Evolutionary conservation across 108 stramenopile species (phyloP).

Genomic region (Cyclotella choctawhatcheeana): DNA sequence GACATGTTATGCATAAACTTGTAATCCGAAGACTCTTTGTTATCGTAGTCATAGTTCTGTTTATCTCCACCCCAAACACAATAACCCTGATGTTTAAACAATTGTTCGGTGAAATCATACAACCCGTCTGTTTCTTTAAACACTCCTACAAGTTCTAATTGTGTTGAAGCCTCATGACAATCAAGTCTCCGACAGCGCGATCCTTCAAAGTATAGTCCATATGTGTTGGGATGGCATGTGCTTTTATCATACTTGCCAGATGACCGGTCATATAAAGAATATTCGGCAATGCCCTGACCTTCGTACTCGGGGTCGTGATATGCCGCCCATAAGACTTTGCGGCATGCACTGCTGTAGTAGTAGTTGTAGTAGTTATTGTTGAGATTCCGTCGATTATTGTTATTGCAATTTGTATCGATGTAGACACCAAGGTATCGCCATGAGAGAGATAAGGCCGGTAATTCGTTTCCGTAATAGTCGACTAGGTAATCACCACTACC

Average conservation of each 20-base stretch:
- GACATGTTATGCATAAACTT: constrained; percentile 10
- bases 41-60: neutral
- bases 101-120: constrained; percentile 37
- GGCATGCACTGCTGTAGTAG: too few relatives aligned
- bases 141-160: constrained; percentile 38
- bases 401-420: constrained; percentile 24
- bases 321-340: constrained; percentile 33
- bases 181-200: constrained; percentile 20
- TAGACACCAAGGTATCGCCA: constrained; percentile 43
- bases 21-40: neutral
- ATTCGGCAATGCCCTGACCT: constrained; percentile 39
- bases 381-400: neutral
- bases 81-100: constrained; percentile 47
- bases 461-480: constrained; percentile 23
- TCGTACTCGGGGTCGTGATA: constrained; percentile 28
- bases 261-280: constrained; percentile 24
- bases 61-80: constrained; percentile 39
- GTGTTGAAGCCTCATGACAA: constrained; percentile 31
- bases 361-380: constrained; percentile 19
- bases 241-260: constrained; percentile 10
- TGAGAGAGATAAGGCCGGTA: constrained; percentile 24
- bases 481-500: constrained; percentile 17
- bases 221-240: constrained; percentile 4
- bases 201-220: constrained; percentile 8
- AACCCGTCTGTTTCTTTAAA: constrained; percentile 41